Conservation (phyloP, 2,329 filamentous ascomycete species). For the Aspergillus phoenicis region DNA sequence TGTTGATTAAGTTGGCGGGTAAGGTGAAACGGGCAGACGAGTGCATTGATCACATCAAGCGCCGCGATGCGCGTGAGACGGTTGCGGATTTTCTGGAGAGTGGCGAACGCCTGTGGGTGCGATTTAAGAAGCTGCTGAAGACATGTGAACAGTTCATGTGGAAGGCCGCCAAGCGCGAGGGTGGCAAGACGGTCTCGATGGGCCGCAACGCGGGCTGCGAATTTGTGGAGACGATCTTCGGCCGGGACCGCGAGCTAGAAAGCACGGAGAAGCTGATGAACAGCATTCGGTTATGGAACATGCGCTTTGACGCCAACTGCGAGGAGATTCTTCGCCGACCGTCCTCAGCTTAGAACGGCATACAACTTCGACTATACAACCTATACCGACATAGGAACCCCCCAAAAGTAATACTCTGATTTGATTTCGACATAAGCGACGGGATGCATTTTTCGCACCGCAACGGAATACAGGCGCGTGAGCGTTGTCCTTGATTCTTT, state of each 20-base stretch:
- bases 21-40: constrained; percentile 92
- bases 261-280: constrained; percentile 93
- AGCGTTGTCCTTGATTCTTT: constrained; percentile 1
- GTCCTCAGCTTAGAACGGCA: constrained; percentile 36
- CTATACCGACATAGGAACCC: constrained; percentile 2
- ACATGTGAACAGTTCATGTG: constrained; percentile 94
- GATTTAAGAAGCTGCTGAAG: constrained; percentile 84
- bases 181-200: constrained; percentile 69
- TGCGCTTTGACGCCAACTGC: constrained; percentile 95
- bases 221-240: constrained; percentile 95
- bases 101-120: constrained; percentile 82
- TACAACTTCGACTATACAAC: neutral
- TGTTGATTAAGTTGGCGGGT: constrained; percentile 88
- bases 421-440: constrained; percentile 1
- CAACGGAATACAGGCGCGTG: constrained; percentile 6
- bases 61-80: constrained; percentile 72
- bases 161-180: constrained; percentile 76
- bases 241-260: constrained; percentile 83
- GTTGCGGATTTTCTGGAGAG: constrained; percentile 88
- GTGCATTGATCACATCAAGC: constrained; percentile 70
- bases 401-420: constrained; percentile 12
- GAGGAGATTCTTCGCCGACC: constrained; percentile 75
- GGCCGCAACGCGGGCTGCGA: constrained; percentile 91
- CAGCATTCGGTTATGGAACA: constrained; percentile 81
- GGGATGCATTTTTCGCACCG: neutral